Evolutionary conservation across 768 basidiomycete species (phyloP).

Genomic region (Boletus patriciae): DNA sequence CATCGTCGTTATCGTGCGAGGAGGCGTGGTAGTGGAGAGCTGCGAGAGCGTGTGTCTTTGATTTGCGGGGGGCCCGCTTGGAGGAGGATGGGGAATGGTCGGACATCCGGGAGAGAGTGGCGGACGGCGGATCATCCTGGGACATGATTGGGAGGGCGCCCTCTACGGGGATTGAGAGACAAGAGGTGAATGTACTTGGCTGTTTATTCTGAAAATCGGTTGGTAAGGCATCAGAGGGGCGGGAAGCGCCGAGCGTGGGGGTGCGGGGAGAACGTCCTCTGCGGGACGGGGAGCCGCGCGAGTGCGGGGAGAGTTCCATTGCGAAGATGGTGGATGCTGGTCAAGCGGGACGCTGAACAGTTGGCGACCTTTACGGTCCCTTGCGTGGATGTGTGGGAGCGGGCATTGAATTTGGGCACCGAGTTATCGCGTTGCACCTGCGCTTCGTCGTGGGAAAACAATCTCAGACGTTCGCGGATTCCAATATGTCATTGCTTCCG

Average conservation of each 20-base stretch:
- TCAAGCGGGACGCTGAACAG: slow-evolving; percentile 9
- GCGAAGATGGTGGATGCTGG: slow-evolving; percentile 40
- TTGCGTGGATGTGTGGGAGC: slow-evolving; percentile 40
- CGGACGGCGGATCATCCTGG: slow-evolving; percentile 40
- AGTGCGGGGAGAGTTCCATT: slow-evolving; percentile 43
- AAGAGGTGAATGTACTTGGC: slow-evolving; percentile 55
- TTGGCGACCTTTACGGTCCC: slow-evolving; percentile 13
- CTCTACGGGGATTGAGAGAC: slow-evolving; percentile 74
- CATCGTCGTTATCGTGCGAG: slow-evolving; percentile 54
- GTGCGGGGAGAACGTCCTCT: slow-evolving; percentile 62
- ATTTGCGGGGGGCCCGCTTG: slow-evolving; percentile 82
- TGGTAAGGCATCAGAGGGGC: slow-evolving; percentile 44
- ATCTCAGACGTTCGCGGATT: slow-evolving; percentile 35
- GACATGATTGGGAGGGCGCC: slow-evolving; percentile 66
- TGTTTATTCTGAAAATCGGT: slow-evolving; percentile 52
- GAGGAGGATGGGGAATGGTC: slow-evolving; percentile 45
- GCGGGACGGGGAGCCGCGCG: slow-evolving; percentile 62
- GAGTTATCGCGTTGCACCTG: slow-evolving; percentile 39
- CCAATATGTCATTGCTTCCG: slow-evolving; percentile 34
- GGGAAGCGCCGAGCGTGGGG: slow-evolving; percentile 44
- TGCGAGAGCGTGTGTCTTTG: slow-evolving; percentile 83
- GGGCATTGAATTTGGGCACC: slow-evolving; percentile 42
- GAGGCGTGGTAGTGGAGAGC: slow-evolving; percentile 70
- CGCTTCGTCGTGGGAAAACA: slow-evolving; percentile 36
- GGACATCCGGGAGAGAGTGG: slow-evolving; percentile 34